Conservation (phyloP, 805 yeast genomes). For the Phaffomyces thermotolerans region DNA sequence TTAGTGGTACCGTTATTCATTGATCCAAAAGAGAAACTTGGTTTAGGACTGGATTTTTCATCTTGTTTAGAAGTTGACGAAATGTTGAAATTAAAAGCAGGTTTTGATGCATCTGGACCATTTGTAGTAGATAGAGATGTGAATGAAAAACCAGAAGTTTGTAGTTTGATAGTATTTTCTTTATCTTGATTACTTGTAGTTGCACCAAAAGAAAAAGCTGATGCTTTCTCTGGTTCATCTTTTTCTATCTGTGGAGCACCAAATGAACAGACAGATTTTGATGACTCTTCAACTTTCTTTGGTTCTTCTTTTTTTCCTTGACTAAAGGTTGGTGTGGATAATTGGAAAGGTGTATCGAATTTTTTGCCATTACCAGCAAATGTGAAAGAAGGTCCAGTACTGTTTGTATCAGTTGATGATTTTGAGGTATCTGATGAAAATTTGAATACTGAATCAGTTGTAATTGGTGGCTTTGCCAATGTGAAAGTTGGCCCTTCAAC, state of each 20-base stretch:
- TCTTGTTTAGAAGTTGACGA: constrained; percentile 9
- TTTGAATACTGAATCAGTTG: constrained; percentile 43
- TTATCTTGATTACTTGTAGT: neutral
- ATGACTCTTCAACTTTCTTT: constrained; percentile 2
- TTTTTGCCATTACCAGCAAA: constrained; percentile 27
- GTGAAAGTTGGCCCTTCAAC: constrained; percentile 70
- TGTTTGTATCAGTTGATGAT: constrained; percentile 14
- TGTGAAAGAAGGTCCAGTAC: constrained; percentile 35
- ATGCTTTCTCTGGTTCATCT: neutral
- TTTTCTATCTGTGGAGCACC: constrained; percentile 1
- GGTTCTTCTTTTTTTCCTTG: constrained; percentile 5
- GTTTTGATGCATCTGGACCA: constrained; percentile 4
- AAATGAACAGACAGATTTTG: constrained; percentile 6
- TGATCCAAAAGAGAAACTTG: constrained; percentile 22
- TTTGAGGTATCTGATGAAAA: constrained; percentile 26
- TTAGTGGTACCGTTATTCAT: neutral
- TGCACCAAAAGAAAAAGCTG: constrained; percentile 22
- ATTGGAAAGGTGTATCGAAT: constrained; percentile 27
- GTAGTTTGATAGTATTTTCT: neutral
- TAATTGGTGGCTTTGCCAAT: constrained; percentile 38
- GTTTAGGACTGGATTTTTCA: constrained; percentile 7
- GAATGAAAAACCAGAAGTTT: too few species aligned
- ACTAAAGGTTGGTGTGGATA: constrained; percentile 13
- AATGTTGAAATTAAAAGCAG: constrained; percentile 2
- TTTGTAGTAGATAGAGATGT: too few species aligned